A percentile compares a stretch with the other conserved stretches of the same genome.
Conservation (phyloP, 2,329 filamentous ascomycete genomes). For the Cercospora sesami region DNA sequence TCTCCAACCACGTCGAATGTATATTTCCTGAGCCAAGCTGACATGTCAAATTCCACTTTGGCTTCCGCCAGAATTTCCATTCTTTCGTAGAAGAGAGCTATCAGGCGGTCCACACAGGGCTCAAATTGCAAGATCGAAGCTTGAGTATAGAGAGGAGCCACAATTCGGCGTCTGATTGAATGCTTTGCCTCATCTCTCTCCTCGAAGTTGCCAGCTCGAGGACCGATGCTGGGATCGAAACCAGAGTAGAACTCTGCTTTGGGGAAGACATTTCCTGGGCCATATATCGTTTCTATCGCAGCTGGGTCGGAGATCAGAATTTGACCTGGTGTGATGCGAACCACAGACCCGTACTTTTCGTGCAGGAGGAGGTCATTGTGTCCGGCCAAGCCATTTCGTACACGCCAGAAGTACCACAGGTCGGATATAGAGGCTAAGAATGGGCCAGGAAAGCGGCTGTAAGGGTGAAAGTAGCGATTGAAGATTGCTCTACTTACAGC, state of each 20-base stretch:
- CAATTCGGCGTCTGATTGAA: slow-evolving; percentile 1
- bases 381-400: slow-evolving; percentile 3
- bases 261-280: slow-evolving; percentile 26
- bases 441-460: slow-evolving; percentile 46
- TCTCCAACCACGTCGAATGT: slow-evolving; percentile 19
- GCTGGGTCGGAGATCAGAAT: slow-evolving; percentile 46
- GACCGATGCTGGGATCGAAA: slow-evolving; percentile 10
- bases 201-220: slow-evolving; percentile 13
- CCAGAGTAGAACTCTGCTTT: slow-evolving; percentile 25
- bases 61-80: slow-evolving; percentile 7
- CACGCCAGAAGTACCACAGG: slow-evolving; percentile 16
- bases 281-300: slow-evolving; percentile 47
- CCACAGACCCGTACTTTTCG: slow-evolving; percentile 44
- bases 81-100: slow-evolving; percentile 11
- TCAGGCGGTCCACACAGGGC: slow-evolving; percentile 15
- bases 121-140: slow-evolving; percentile 13
- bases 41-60: slow-evolving; percentile 9
- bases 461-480: slow-evolving; percentile 46
- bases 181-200: slow-evolving; percentile 14
- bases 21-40: slow-evolving; percentile 18
- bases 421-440: slow-evolving; percentile 26
- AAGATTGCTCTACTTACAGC: slow-evolving; percentile 33
- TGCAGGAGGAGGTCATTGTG: slow-evolving; percentile 34
- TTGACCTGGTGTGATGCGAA: slow-evolving; percentile 51
- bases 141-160: slow-evolving; percentile 18